Evolutionary conservation across 176 grass and related monocot genomes (phyloP), one percentile per base, ranked within the genome.

Genomic region (Rhynchospora tenuis): DNA sequence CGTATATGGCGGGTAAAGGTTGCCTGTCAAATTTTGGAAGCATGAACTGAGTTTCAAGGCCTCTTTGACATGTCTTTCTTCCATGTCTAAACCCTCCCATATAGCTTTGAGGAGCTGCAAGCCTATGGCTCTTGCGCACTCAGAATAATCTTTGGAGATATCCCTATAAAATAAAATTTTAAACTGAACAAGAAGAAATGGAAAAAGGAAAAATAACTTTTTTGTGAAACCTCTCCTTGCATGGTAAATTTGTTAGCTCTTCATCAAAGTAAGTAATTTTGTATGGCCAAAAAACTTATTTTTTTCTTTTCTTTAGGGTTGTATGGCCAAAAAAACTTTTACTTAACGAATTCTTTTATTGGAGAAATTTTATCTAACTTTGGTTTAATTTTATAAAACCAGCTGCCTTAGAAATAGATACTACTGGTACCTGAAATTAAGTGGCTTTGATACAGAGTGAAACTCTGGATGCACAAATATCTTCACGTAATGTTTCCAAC

Each of bases 381-480:
- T 38, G 3, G 33, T 38, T 38, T 38, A 33, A 33, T 33, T 33
- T 33, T 29, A 24, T 64, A 64, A 13, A 33, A 16, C 10, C 11
- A 3, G 45, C 3, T 73, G 70, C 23, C 44, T 73, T 68, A 26
- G n/a, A 15, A n/a, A 15, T 74, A 38, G 43, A 14, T 73, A 48
- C 9, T 22, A 24, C 42, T 62, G 9, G 23, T 83, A 97, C 94
- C 94, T 92, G 44, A 97, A 72, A 47, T 61, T 82, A 14, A 62
- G 13, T 29, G 92, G 92, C n/a, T 88, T 92, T 13, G 66, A 9
- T 14, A 90, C 90, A 55, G 76, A 94, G 59, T 97, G 79, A n/a
- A 94, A 85, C 33, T 87, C 72, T 2, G 94, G 92, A 77, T 92
- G 92, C 38, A 88, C 89, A 81, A 90, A 63, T 85, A 97, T 83